Evolutionary conservation across 2,329 filamentous ascomycete species (phyloP), one percentile per base, ranked within the genome.

Genomic region (Fusarium hostae): DNA sequence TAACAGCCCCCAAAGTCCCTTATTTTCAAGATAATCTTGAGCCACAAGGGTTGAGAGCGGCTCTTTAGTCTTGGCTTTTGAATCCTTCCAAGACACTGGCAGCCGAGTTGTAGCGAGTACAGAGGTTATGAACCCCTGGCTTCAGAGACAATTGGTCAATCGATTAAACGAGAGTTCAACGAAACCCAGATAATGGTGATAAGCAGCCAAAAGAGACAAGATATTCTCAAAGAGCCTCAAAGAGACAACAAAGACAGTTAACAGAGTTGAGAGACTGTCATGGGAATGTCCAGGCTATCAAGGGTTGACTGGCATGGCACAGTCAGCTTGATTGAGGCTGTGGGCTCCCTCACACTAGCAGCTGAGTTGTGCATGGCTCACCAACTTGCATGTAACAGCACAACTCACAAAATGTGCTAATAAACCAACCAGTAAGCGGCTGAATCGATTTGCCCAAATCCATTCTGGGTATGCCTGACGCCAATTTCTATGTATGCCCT

Each of bases 401-500:
- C 55, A 50, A 55, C 41, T 44, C 64, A 56, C 37, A 50, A 41
- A 28, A 24, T 32, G 24, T 35, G 44, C 26, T 24, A 45, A 35
- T 43, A 41, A 45, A 63, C 63, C 28, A 39, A n/a, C 65, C 65
- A 63, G 50, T 68, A 34, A 26, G 30, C 13, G 39, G 39, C 50
- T 62, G 48, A 37, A 59, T 44, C n/a, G 44, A 57, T 50, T 54
- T 64, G 16, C 40, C 47, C 32, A 55, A 51, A 28, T 54, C 47
- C 40, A 43, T 52, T 41, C 22, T 32, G 50, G 45, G 55, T 60
- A 73, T 71, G 63, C 56, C 45, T 52, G 41, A 50, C 54, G 57
- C 41, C 57, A 34, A 59, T 18, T 59, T 64, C 32, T 54, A 50
- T 68, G 50, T 73, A 57, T 52, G 60, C 74, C 72, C 58, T 51